Base-by-base conservation (phyloP, 805 yeast genomes). In the Metschnikowia drakensbergensis region DNA sequence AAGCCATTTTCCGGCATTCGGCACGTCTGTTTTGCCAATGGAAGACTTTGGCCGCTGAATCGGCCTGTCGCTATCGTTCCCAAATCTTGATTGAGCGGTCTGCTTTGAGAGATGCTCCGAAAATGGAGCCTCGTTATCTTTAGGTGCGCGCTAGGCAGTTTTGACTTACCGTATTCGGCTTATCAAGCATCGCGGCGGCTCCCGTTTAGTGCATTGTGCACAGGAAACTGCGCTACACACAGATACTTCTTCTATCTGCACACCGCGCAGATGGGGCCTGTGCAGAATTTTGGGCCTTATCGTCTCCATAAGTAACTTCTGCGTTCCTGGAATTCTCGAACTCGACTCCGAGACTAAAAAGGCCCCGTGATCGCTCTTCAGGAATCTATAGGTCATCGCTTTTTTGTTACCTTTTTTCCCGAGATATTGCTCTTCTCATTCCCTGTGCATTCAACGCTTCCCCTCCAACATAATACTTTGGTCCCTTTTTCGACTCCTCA, bases 191-290 rank as follows among this genome's bases (percentile, higher is more conserved):
- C 26, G 27, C 22, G 26, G 6, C n/a, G 9, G 17, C 9, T 13
- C 7, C 30, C 39, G 23, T 10, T 8, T 9, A 5, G 22, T 2
- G 3, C 22, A 11, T 13, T 17, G 22, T 1, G 11, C 11, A 13
- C 36, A 30, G 43, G 36, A 40, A 40, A 31, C 29, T 23, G 36
- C 43, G 43, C 45, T 42, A 32, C 25, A 32, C 37, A 13, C 45
- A 41, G 10, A 23, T 6, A 3, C 6, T 23, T 9, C 23, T 9
- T 32, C 37, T 10, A 41, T 39, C 43, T 39, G 30, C 43, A 23
- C 43, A 30, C 43, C 43, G 28, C 23, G 43, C 43, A 39, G 43
- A 30, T 10, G 25, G n/a, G 8, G 23, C 7, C 9, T 13, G 27
- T 36, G 38, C 35, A n/a, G 26, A 7, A 3, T 22, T 7, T n/a